Percentiles rank a stretch among this genome's conserved stretches.
Evolutionary conservation across 2,329 filamentous ascomycete genomes (phyloP).

Genomic region (Zymoseptoria pseudotritici): DNA sequence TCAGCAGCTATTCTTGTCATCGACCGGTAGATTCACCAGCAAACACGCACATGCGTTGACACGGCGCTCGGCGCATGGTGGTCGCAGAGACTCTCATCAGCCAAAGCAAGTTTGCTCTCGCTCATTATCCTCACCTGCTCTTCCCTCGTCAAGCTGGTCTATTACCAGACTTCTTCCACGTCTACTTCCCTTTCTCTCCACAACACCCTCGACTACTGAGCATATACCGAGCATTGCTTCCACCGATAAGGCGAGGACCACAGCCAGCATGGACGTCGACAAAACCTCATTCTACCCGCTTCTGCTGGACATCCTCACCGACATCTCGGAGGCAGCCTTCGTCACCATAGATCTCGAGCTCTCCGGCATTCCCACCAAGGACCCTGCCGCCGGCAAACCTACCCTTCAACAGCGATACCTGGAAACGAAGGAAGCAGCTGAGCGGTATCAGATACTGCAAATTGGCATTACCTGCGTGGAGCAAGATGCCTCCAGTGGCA

Average conservation of each 20-base stretch:
- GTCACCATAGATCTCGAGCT: constrained; percentile 61
- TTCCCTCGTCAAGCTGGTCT: constrained; percentile 12
- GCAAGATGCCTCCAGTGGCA: constrained; percentile 47
- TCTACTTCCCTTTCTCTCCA: constrained; percentile 14
- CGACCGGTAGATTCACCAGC: constrained; percentile 3
- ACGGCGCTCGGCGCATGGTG: not conserved
- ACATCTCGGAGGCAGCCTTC: constrained; percentile 53
- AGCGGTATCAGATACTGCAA: constrained; percentile 58
- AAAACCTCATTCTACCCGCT: constrained; percentile 41
- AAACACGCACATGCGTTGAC: constrained; percentile 2
- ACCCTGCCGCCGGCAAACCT: constrained; percentile 36
- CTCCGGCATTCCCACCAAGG: constrained; percentile 51
- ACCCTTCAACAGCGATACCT: constrained; percentile 54
- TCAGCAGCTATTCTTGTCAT: not conserved
- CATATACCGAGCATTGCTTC: constrained; percentile 11
- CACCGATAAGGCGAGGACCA: not conserved
- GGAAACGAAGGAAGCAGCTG: constrained; percentile 53
- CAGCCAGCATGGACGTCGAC: constrained; percentile 50
- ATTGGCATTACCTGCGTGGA: constrained; percentile 59
- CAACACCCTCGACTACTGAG: constrained; percentile 5
- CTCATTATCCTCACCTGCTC: constrained; percentile 9
- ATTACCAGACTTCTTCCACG: constrained; percentile 11
- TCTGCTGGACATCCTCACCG: constrained; percentile 49
- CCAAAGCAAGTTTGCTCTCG: constrained; percentile 15
- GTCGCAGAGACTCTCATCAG: not conserved